Percentiles rank a stretch among this genome's conserved stretches.
Conservation (phyloP, 1,284 basidiomycete species). For the Exsudoporus floridanus region DNA sequence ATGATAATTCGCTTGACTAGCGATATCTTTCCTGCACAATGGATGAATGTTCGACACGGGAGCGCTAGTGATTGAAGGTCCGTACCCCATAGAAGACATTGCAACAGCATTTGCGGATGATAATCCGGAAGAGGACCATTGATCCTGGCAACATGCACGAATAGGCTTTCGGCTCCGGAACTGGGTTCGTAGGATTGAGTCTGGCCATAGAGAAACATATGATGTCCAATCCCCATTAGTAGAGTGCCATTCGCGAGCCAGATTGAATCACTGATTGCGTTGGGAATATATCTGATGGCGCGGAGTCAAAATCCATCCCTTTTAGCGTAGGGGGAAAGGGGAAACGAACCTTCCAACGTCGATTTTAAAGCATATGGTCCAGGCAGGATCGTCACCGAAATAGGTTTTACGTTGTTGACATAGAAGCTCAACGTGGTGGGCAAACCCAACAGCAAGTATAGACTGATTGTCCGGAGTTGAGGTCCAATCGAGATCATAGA, state of each 20-base stretch:
- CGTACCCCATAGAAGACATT: constrained; percentile 88
- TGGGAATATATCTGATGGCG: constrained; percentile 61
- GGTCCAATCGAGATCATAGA: constrained; percentile 87
- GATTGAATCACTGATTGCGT: constrained; percentile 80
- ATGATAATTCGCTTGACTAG: constrained; percentile 80
- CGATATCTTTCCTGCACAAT: constrained; percentile 67
- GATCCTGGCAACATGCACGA: constrained; percentile 76
- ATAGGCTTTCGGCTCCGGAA: constrained; percentile 52
- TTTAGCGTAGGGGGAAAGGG: background rate
- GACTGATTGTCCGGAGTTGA: constrained; percentile 88
- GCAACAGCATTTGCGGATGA: constrained; percentile 89
- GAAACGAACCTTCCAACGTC: constrained; percentile 67
- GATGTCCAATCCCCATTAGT: constrained; percentile 73
- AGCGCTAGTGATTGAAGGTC: background rate
- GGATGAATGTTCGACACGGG: background rate
- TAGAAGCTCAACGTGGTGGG: constrained; percentile 74
- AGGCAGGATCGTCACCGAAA: constrained; percentile 77
- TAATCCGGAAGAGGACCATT: constrained; percentile 87
- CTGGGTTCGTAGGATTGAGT: constrained; percentile 27
- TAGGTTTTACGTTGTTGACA: constrained; percentile 90
- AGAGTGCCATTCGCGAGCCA: constrained; percentile 83
- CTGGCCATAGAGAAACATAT: constrained; percentile 72
- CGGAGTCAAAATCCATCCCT: background rate
- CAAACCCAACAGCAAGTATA: constrained; percentile 84
- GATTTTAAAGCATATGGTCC: constrained; percentile 73